Conservation (phyloP, 352 stramenopile genomes). For the Phytophthora kernoviae region DNA sequence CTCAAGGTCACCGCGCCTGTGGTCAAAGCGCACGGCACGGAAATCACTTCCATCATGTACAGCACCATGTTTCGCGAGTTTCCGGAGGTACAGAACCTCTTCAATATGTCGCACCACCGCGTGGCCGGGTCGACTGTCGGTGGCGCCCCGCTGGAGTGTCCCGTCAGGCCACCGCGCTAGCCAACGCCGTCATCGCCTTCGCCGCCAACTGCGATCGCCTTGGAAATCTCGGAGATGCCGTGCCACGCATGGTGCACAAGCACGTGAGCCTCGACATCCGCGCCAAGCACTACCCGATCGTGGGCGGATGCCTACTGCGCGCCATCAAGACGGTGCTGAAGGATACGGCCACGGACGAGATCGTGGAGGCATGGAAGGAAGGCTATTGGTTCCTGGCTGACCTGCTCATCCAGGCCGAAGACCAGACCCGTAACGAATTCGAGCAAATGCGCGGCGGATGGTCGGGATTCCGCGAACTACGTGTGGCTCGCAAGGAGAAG, state of each 20-base stretch:
- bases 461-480: slow-evolving; percentile 63
- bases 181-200: slow-evolving; percentile 64
- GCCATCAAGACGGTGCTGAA: slow-evolving; percentile 62
- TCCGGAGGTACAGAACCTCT: slow-evolving; percentile 66
- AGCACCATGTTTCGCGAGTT: slow-evolving; percentile 66
- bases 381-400: slow-evolving; percentile 62
- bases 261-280: slow-evolving; percentile 66
- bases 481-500: slow-evolving; percentile 50
- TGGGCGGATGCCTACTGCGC: slow-evolving; percentile 55
- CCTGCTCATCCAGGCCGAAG: slow-evolving; percentile 66
- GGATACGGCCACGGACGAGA: slow-evolving; percentile 63
- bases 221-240: slow-evolving; percentile 44
- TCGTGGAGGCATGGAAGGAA: slow-evolving; percentile 60
- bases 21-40: slow-evolving; percentile 59
- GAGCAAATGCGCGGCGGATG: slow-evolving; percentile 48
- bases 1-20: slow-evolving; percentile 71
- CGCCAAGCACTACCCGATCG: slow-evolving; percentile 73
- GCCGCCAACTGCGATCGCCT: slow-evolving; percentile 71
- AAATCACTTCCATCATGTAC: slow-evolving; percentile 79
- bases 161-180: slow-evolving; percentile 52
- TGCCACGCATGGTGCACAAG: slow-evolving; percentile 66
- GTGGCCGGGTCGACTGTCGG: slow-evolving; percentile 42
- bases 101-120: slow-evolving; percentile 75
- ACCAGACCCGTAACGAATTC: slow-evolving; percentile 40
- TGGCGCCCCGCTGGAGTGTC: slow-evolving; percentile 24